These are phyloP conservation scores for Corynespora cassiicola DNA, from an alignment of 2,329 filamentous ascomycete species.

Conservation along the genomic window DNA sequence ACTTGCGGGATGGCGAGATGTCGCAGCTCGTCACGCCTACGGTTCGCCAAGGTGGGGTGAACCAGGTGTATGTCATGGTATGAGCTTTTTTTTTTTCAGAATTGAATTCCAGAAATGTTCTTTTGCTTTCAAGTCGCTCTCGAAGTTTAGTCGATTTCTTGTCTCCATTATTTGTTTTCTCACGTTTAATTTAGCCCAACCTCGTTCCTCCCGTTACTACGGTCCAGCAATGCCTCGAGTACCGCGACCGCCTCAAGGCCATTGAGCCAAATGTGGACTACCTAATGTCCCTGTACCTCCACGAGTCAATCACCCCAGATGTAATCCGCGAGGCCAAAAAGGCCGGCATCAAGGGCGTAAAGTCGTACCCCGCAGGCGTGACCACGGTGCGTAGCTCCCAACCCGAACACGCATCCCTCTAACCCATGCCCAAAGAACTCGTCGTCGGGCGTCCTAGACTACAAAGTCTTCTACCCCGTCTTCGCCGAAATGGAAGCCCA, in stretches of 20 bases:
- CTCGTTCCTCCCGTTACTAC: conserved; percentile 58
- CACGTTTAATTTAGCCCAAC: conserved; percentile 49
- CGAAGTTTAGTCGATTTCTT: neutral
- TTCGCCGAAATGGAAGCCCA: conserved; percentile 90
- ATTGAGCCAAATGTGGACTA: conserved; percentile 58
- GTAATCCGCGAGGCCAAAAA: conserved; percentile 74
- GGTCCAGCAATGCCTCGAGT: conserved; percentile 54
- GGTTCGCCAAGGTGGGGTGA: conserved; percentile 58
- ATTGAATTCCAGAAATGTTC: conserved; percentile 1
- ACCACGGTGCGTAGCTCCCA: conserved; percentile 32
- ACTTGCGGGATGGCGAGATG: conserved; percentile 60
- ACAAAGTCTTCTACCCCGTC: conserved; percentile 75
- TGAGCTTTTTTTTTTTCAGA: conserved; percentile 16
- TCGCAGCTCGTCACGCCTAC: conserved; percentile 58
- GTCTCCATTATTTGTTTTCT: neutral
- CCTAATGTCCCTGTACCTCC: conserved; percentile 60
- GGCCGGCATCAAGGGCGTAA: conserved; percentile 75
- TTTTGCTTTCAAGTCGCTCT: conserved; percentile 2
- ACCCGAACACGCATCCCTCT: neutral
- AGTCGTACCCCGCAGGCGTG: conserved; percentile 67
- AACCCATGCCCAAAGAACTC: conserved; percentile 55
- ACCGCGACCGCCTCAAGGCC: conserved; percentile 50
- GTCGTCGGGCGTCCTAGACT: conserved; percentile 71
- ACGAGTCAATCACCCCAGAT: conserved; percentile 55
- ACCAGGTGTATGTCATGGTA: conserved; percentile 63